phyloP scores from a whole-genome alignment of 2,329 filamentous ascomycete genomes.

The Nectriaceae sp. region DNA sequence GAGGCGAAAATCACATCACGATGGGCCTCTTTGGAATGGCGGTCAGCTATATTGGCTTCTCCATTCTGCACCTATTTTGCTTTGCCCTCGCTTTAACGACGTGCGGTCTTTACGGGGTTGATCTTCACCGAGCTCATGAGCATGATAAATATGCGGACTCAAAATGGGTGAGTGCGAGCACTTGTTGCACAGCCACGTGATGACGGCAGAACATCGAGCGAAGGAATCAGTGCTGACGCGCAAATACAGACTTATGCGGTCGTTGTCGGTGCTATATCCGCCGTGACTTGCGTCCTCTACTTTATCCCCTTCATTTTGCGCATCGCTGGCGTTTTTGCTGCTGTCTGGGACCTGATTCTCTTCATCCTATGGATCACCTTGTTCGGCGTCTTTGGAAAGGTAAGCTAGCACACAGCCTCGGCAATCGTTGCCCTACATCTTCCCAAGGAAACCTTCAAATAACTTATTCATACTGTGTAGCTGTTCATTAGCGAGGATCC shows the following conservation, averaged over 20 bases:
- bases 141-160: conserved; percentile 55
- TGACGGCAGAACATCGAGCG: not conserved
- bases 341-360: conserved; percentile 70
- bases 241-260: conserved; percentile 65
- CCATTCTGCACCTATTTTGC: conserved; percentile 70
- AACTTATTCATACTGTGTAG: conserved; percentile 27
- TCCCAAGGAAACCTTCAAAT: conserved; percentile 3
- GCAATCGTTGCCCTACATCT: not conserved
- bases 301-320: conserved; percentile 62
- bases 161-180: conserved; percentile 63
- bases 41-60: conserved; percentile 56
- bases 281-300: conserved; percentile 66
- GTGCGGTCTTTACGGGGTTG: conserved; percentile 74
- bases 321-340: conserved; percentile 49
- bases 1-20: conserved; percentile 2
- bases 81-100: conserved; percentile 77
- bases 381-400: conserved; percentile 80
- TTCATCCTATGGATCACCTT: conserved; percentile 79
- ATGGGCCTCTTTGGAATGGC: conserved; percentile 50
- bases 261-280: conserved; percentile 66
- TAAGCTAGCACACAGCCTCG: too few relatives aligned
- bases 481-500: conserved; percentile 73
- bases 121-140: conserved; percentile 59
- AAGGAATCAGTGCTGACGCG: not conserved
- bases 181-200: not conserved